phyloP scores from a whole-genome alignment of 2,329 filamentous ascomycete species.

The Pseudogymnoascus sp. region DNA sequence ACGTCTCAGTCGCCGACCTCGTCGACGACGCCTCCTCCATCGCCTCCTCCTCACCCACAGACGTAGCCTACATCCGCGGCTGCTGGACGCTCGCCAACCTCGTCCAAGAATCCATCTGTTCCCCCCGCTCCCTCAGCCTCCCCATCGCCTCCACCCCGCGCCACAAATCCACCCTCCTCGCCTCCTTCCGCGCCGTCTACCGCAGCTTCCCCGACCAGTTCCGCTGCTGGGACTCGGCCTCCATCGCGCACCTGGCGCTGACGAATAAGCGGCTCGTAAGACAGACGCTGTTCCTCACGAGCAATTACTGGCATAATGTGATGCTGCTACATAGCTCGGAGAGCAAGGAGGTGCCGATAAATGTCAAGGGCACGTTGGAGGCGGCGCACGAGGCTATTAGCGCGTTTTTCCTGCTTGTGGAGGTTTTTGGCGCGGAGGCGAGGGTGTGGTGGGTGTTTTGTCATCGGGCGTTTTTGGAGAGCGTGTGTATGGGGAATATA shows the following conservation, averaged over 20 bases:
- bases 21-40: conserved; percentile 53
- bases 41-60: conserved; percentile 54
- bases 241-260: conserved; percentile 48
- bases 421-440: conserved; percentile 61
- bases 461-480: conserved; percentile 72
- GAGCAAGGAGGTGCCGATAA: conserved; percentile 52
- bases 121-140: conserved; percentile 63
- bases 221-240: conserved; percentile 57
- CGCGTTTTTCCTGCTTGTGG: conserved; percentile 67
- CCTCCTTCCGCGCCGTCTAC: conserved; percentile 63
- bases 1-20: conserved; percentile 68
- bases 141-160: conserved; percentile 62
- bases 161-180: conserved; percentile 63
- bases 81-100: conserved; percentile 75
- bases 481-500: conserved; percentile 58
- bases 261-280: conserved; percentile 60
- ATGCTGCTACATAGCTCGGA: conserved; percentile 72
- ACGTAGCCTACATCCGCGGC: conserved; percentile 60
- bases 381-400: conserved; percentile 68
- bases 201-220: conserved; percentile 66
- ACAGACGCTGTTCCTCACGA: conserved; percentile 72
- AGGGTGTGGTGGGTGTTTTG: conserved; percentile 82
- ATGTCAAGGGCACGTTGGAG: conserved; percentile 63
- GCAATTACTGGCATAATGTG: conserved; percentile 75
- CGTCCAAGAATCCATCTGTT: conserved; percentile 70